Evolutionary conservation across 1,284 basidiomycete genomes (phyloP).

Genomic region (Vanrija humicola): DNA sequence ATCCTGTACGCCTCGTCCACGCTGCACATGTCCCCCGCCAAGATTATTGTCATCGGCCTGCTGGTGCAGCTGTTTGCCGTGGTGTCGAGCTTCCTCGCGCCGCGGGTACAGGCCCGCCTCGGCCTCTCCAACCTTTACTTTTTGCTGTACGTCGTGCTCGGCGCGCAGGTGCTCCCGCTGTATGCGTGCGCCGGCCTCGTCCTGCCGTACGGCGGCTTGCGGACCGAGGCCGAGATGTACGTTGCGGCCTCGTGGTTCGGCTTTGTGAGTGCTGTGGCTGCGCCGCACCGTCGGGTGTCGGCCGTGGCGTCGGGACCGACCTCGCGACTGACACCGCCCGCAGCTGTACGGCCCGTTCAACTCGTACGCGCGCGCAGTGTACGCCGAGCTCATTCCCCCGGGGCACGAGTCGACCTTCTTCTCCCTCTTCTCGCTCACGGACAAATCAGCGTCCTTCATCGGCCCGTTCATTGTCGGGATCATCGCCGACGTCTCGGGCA

Average conservation of each 20-base stretch:
- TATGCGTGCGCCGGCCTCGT: slow-evolving; percentile 81
- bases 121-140: slow-evolving; percentile 65
- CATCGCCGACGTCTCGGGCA: slow-evolving; percentile 77
- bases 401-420: slow-evolving; percentile 50
- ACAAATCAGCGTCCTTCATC: slow-evolving; percentile 78
- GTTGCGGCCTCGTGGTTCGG: slow-evolving; percentile 77
- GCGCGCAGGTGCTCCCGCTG: slow-evolving; percentile 66
- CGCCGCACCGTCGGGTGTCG: too few species aligned
- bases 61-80: slow-evolving; percentile 46
- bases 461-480: slow-evolving; percentile 79
- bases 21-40: slow-evolving; percentile 49
- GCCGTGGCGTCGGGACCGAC: slow-evolving; percentile 53
- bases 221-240: slow-evolving; percentile 77
- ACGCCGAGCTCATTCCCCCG: slow-evolving; percentile 46
- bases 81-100: slow-evolving; percentile 42
- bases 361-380: slow-evolving; percentile 45
- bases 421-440: slow-evolving; percentile 76
- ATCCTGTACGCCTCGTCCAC: slow-evolving; percentile 47
- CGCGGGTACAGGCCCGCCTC: slow-evolving; percentile 46
- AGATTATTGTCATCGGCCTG: slow-evolving; percentile 49
- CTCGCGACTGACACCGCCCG: slow-evolving; percentile 55
- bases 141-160: slow-evolving; percentile 62
- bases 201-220: slow-evolving; percentile 61
- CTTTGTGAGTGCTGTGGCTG: slow-evolving; percentile 28
- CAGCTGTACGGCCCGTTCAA: slow-evolving; percentile 49